Conservation (phyloP, 202 grass and related monocot genomes). For the Panicum virgatum region DNA sequence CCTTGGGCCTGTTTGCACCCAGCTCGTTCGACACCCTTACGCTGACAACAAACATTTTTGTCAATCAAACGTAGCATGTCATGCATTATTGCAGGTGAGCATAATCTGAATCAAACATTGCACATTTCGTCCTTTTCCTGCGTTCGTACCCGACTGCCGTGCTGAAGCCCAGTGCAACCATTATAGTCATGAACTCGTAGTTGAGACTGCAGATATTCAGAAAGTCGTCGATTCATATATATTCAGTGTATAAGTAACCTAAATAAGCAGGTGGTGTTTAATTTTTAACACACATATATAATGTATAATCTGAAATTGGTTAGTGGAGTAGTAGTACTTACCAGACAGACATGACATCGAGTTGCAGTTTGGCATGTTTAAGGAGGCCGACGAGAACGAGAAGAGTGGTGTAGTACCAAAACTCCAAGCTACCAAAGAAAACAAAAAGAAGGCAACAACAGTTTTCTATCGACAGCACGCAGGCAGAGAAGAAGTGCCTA, state of each 20-base stretch:
- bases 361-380: conserved; percentile 39
- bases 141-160: conserved; percentile 57
- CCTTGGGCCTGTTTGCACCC: conserved; percentile 56
- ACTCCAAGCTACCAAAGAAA: conserved; percentile 49
- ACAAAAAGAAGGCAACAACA: not conserved
- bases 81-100: not conserved
- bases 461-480: not conserved
- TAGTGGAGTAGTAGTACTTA: not conserved
- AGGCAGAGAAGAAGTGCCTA: not conserved
- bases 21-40: conserved; percentile 87
- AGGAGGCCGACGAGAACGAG: conserved; percentile 61
- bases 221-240: not conserved
- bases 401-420: conserved; percentile 66
- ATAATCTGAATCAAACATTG: not conserved
- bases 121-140: not conserved
- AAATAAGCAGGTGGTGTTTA: not conserved
- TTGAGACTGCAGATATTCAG: conserved; percentile 48
- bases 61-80: not conserved
- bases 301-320: not conserved
- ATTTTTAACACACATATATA: not conserved
- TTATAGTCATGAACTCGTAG: conserved; percentile 61
- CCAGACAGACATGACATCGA: conserved; percentile 61
- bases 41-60: conserved; percentile 36
- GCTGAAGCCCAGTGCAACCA: conserved; percentile 66
- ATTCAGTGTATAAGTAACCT: not conserved